Evolutionary conservation across 1,284 basidiomycete genomes (phyloP).

Genomic region (Mycosarcoma mackinlayi): DNA sequence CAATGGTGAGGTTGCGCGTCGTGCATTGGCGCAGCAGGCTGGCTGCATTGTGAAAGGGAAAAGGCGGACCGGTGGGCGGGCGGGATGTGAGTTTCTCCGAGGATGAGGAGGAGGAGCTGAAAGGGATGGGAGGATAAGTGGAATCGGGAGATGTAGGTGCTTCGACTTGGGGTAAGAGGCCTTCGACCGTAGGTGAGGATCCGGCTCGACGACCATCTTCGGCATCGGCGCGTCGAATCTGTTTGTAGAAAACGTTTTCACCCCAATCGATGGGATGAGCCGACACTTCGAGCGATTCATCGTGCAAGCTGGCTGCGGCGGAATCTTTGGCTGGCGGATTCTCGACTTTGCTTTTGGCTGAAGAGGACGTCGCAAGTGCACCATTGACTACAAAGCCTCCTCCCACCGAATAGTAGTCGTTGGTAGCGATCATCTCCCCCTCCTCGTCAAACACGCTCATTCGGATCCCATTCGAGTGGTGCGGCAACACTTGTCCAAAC

Average conservation of each 20-base stretch:
- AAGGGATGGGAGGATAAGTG: neutral
- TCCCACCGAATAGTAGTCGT: conserved; percentile 81
- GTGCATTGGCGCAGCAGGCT: conserved; percentile 80
- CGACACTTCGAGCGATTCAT: conserved; percentile 20
- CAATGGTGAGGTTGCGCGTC: conserved; percentile 79
- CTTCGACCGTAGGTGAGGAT: conserved; percentile 14
- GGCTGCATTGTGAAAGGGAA: conserved; percentile 84
- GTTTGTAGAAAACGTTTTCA: conserved; percentile 95
- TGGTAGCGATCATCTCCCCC: conserved; percentile 89
- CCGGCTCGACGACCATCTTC: conserved; percentile 76
- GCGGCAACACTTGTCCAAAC: conserved; percentile 74
- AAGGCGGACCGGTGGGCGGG: conserved; percentile 74
- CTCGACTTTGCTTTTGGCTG: neutral
- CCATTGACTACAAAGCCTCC: conserved; percentile 67
- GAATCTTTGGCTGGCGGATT: no score
- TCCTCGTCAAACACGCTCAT: conserved; percentile 85
- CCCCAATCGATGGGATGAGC: conserved; percentile 74
- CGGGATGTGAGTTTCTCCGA: conserved; percentile 23
- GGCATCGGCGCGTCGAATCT: conserved; percentile 85
- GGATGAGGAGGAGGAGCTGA: neutral
- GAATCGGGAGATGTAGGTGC: neutral
- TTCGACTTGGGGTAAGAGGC: conserved; percentile 22
- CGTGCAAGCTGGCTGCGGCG: neutral
- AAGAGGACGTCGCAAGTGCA: conserved; percentile 51
- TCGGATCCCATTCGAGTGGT: conserved; percentile 77